phyloP scores from a whole-genome alignment of 129 eudicot species.

The Helianthus annuus region HanXRQr2.0-SUNRISE NC_035442.2:68037841-68038340 shows the following conservation, averaged over 20 bases:
- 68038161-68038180: slow-evolving; percentile 13
- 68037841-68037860: neutral
- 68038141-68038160: slow-evolving; percentile 15
- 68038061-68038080: neutral
- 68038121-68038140: slow-evolving; percentile 7
- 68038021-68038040: neutral
- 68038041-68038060: neutral
- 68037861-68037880: slow-evolving; percentile 2
- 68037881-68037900: neutral
- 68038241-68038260: slow-evolving; percentile 19
- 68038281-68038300: slow-evolving; percentile 42
- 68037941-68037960: slow-evolving; percentile 6
- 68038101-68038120: neutral
- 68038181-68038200: slow-evolving; percentile 12
- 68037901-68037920: neutral
- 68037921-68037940: neutral
- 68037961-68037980: neutral
- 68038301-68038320: slow-evolving; percentile 86
- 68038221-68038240: slow-evolving; percentile 10
- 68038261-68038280: slow-evolving; percentile 21
- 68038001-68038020: neutral
- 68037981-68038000: neutral
- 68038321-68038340: slow-evolving; percentile 67
- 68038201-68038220: slow-evolving; percentile 6
- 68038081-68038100: neutral